phyloP scores from a whole-genome alignment of 345 rosid genomes.

The Eucalyptus cloeziana region DNA sequence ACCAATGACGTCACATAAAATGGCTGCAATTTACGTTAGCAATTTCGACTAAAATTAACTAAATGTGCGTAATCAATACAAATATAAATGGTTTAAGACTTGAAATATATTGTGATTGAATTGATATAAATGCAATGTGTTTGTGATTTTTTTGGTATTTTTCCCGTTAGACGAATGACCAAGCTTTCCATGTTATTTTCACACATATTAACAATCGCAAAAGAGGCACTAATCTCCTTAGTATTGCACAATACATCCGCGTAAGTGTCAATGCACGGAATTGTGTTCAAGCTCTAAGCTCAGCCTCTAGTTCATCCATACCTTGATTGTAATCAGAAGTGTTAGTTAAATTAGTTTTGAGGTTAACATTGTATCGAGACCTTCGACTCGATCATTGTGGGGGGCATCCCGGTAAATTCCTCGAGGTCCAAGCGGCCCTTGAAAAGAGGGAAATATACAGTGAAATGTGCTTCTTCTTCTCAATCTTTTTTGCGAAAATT shows the following conservation, averaged over 20 bases:
- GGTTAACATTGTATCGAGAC: not conserved
- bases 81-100: not conserved
- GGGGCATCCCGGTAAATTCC: not conserved
- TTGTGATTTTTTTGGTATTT: too few species aligned
- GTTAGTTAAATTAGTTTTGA: not conserved
- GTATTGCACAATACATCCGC: fast-evolving
- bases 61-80: fast-evolving
- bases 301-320: not conserved
- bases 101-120: not conserved
- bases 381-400: not conserved
- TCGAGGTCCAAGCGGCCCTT: not conserved
- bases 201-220: fast-evolving
- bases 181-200: not conserved
- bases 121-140: fast-evolving
- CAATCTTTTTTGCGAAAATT: fast-evolving
- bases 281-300: not conserved
- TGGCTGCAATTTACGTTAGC: fast-evolving
- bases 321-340: not conserved
- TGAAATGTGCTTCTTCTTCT: not conserved
- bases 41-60: not conserved
- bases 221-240: not conserved
- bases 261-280: not conserved
- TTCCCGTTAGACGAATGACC: fast-evolving
- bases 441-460: not conserved
- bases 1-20: fast-evolving